These are phyloP conservation scores for Tetrahymena borealis DNA, from an alignment of 73 alveolate species.

Conservation along the genomic window DNA sequence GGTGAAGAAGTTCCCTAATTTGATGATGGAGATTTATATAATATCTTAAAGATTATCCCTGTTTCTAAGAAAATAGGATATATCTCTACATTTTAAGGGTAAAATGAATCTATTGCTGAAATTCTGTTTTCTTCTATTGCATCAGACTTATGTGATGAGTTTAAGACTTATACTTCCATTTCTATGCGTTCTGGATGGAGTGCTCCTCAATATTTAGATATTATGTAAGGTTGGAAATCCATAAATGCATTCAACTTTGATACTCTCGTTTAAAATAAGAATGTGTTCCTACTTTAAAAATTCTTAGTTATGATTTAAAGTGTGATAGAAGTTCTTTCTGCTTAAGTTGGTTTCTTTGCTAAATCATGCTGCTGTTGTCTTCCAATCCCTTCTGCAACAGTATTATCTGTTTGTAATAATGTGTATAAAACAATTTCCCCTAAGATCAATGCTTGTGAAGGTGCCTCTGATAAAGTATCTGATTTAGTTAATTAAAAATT, in stretches of 20 bases:
- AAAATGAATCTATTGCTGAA: not conserved
- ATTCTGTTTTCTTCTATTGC: not conserved
- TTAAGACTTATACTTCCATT: not conserved
- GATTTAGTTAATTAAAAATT: not conserved
- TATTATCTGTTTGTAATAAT: not conserved
- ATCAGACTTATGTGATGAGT: not conserved
- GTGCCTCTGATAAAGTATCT: not conserved
- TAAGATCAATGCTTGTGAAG: not conserved
- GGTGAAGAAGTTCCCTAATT: not conserved
- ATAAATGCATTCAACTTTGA: not conserved
- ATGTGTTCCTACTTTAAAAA: not conserved
- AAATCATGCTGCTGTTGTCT: not conserved
- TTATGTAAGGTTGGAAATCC: not conserved
- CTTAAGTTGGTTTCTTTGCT: not conserved
- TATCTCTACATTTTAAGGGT: not conserved
- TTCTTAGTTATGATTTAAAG: not conserved
- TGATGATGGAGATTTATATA: not conserved
- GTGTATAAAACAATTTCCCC: not conserved
- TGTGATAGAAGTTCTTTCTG: not conserved
- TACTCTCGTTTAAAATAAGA: not conserved
- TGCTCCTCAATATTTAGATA: not conserved
- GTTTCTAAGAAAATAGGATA: not conserved
- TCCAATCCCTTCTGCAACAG: not conserved
- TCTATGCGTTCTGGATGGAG: not conserved
- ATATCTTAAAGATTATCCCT: not conserved